These are phyloP conservation scores for Yamadazyma epiphylla DNA, from an alignment of 1,139 yeast species.

Conservation along the genomic window DNA sequence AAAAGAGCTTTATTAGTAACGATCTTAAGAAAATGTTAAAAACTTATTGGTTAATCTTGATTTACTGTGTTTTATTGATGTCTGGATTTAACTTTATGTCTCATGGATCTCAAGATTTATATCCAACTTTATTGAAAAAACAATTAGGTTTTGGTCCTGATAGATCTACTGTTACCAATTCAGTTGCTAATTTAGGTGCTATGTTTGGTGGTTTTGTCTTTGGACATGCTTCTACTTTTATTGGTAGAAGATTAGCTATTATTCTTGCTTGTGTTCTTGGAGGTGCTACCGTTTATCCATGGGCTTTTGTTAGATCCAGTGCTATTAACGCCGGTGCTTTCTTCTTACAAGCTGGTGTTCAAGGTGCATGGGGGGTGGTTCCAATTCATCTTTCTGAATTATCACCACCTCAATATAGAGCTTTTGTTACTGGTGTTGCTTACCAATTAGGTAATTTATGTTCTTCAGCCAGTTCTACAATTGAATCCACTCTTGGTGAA, in stretches of 20 bases:
- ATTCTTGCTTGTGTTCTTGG: constrained; percentile 62
- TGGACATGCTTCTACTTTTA: constrained; percentile 32
- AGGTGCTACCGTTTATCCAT: constrained; percentile 64
- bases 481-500: constrained; percentile 72
- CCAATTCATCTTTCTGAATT: constrained; percentile 77
- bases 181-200: constrained; percentile 38
- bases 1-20: constrained; percentile 7
- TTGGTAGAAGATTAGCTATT: constrained; percentile 34
- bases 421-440: constrained; percentile 70
- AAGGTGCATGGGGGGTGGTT: constrained; percentile 86
- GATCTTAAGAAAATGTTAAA: constrained; percentile 26
- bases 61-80: constrained; percentile 37
- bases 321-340: constrained; percentile 77
- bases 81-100: constrained; percentile 41
- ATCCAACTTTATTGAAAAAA: constrained; percentile 31
- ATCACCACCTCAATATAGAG: constrained; percentile 71
- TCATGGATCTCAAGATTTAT: constrained; percentile 39
- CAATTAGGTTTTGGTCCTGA: constrained; percentile 25
- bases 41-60: constrained; percentile 36
- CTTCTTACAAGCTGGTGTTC: constrained; percentile 76
- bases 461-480: constrained; percentile 80
- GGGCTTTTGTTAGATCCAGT: constrained; percentile 56
- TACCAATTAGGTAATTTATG: constrained; percentile 85
- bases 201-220: constrained; percentile 32
- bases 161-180: constrained; percentile 33